Percentiles rank a stretch among this genome's conserved stretches.
phyloP scores from a whole-genome alignment of 2,329 filamentous ascomycete genomes.

The Nemania sp. region DNA sequence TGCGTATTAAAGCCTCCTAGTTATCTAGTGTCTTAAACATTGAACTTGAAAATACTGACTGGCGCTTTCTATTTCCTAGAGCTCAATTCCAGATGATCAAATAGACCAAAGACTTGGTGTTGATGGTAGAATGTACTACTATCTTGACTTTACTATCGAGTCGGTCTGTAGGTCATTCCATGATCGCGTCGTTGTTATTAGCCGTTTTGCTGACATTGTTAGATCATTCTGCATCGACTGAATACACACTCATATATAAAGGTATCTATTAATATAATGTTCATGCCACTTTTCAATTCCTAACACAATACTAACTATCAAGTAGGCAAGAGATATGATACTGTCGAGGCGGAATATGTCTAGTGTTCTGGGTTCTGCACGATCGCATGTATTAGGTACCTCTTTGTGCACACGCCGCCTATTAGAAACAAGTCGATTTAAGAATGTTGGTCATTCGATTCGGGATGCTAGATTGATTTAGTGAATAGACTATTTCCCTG shows the following conservation, averaged over 20 bases:
- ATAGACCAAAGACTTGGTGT: slow-evolving; percentile 51
- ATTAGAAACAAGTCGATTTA: too few species aligned
- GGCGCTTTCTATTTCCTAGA: slow-evolving; percentile 18
- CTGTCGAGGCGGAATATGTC: slow-evolving; percentile 59
- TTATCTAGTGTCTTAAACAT: too few species aligned
- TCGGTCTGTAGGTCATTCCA: slow-evolving; percentile 45
- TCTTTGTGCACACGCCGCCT: too few species aligned
- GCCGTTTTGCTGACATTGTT: background rate
- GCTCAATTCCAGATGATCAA: slow-evolving; percentile 55
- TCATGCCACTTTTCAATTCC: too few species aligned
- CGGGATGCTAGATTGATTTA: too few species aligned
- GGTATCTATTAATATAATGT: slow-evolving; percentile 42
- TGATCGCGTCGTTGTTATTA: too few species aligned
- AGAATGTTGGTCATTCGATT: too few species aligned
- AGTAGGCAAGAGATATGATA: slow-evolving; percentile 55
- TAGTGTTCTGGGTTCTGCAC: slow-evolving; percentile 34
- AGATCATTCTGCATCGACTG: slow-evolving; percentile 57
- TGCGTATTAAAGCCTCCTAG: too few species aligned
- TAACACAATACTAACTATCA: slow-evolving; percentile 36
- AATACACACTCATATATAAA: slow-evolving; percentile 59
- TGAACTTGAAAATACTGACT: too few species aligned
- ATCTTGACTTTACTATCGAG: slow-evolving; percentile 46
- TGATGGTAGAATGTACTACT: slow-evolving; percentile 56
- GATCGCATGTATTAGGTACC: too few species aligned
- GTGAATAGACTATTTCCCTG: too few species aligned